Evolutionary conservation across 805 yeast species (phyloP).

Genomic region (Kazachstania psychrophila): DNA sequence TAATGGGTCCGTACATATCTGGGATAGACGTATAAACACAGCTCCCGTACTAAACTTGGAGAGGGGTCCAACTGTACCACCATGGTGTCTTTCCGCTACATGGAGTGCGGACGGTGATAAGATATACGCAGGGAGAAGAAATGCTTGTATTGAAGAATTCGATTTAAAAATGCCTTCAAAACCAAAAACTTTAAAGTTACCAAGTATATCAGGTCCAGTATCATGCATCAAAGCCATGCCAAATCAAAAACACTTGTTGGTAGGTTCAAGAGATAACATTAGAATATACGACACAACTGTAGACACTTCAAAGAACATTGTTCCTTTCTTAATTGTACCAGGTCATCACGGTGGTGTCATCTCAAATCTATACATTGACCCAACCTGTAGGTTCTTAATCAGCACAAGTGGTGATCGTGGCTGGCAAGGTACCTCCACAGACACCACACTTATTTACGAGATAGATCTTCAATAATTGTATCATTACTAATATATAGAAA

Average conservation of each 20-base stretch:
- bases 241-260: constrained; percentile 64
- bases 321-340: constrained; percentile 85
- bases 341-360: constrained; percentile 94
- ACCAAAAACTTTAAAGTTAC: constrained; percentile 61
- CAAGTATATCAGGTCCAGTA: constrained; percentile 85
- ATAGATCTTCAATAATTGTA: constrained; percentile 38
- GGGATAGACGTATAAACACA: constrained; percentile 60
- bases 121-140: constrained; percentile 80
- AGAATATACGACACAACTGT: constrained; percentile 67
- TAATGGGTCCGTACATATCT: constrained; percentile 70
- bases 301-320: constrained; percentile 10
- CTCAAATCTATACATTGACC: constrained; percentile 71
- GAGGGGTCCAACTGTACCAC: constrained; percentile 64
- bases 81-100: constrained; percentile 86
- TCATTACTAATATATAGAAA: background rate
- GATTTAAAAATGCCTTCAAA: constrained; percentile 50
- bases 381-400: constrained; percentile 77
- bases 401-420: constrained; percentile 94
- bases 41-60: constrained; percentile 38
- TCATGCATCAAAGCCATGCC: constrained; percentile 74
- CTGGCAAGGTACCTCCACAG: constrained; percentile 80
- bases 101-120: constrained; percentile 82
- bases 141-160: constrained; percentile 73
- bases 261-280: constrained; percentile 87
- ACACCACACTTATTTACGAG: constrained; percentile 73